Evolutionary conservation across 1,139 yeast species (phyloP).

Genomic region (Yamadazyma kanchanaburiensis): DNA sequence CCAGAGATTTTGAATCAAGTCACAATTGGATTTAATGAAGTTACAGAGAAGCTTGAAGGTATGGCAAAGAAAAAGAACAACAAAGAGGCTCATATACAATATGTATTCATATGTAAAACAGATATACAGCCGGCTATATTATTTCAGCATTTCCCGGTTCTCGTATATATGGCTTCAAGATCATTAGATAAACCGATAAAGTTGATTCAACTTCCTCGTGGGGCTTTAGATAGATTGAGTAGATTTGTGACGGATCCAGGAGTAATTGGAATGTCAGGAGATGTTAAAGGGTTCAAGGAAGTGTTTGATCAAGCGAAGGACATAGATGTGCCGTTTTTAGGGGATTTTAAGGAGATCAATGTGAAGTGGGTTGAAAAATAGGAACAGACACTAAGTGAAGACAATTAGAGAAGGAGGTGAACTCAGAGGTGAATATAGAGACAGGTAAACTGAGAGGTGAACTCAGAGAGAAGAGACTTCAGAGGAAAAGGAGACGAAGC

Average conservation of each 20-base stretch:
- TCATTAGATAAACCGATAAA: conserved; percentile 28
- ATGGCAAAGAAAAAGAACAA: conserved; percentile 31
- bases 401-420: too few species aligned
- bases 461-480: not conserved
- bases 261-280: conserved; percentile 26
- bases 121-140: conserved; percentile 50
- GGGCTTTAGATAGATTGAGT: conserved; percentile 37
- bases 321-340: conserved; percentile 46
- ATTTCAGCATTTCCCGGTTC: conserved; percentile 50
- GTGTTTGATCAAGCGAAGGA: conserved; percentile 32
- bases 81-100: conserved; percentile 19
- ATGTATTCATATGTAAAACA: conserved; percentile 52
- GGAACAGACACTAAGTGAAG: too few species aligned
- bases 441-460: too few species aligned
- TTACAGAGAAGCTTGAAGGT: conserved; percentile 45
- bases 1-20: too few species aligned
- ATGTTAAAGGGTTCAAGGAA: conserved; percentile 22
- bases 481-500: not conserved
- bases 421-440: too few species aligned
- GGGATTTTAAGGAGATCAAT: conserved; percentile 18
- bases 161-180: conserved; percentile 44
- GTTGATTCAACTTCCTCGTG: conserved; percentile 52
- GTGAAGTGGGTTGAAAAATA: not conserved
- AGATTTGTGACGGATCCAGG: conserved; percentile 21
- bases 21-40: conserved; percentile 52